These are phyloP conservation scores for Encephalitozoon hellem DNA, from an alignment of 371 early-diverging fungal species.

Conservation along the genomic window DNA sequence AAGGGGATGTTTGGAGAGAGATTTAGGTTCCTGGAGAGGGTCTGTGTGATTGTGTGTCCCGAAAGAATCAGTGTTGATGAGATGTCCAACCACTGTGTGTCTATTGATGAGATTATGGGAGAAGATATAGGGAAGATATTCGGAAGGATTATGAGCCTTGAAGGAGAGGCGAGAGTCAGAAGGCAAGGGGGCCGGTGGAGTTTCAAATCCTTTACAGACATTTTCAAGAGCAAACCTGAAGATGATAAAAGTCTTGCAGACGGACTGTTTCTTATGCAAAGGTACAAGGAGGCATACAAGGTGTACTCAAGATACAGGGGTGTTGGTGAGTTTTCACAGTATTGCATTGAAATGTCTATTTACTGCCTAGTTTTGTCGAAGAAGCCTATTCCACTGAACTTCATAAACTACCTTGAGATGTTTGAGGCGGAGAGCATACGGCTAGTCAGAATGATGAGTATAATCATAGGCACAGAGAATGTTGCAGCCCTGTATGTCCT, in stretches of 20 bases:
- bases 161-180: background rate
- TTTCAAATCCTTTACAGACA: background rate
- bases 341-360: conserved; percentile 31
- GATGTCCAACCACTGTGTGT: background rate
- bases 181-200: background rate
- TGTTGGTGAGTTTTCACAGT: conserved; percentile 16
- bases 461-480: background rate
- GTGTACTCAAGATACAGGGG: conserved; percentile 10
- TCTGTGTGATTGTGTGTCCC: background rate
- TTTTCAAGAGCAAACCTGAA: background rate
- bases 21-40: background rate
- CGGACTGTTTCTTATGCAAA: conserved; percentile 5
- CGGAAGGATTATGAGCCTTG: background rate
- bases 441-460: background rate
- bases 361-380: conserved; percentile 19
- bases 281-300: conserved; percentile 32
- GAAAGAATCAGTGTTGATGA: background rate
- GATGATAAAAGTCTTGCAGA: conserved; percentile 21
- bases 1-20: background rate
- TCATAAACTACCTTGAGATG: background rate
- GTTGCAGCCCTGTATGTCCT: background rate
- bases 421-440: background rate
- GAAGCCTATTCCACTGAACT: background rate
- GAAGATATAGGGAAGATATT: background rate
- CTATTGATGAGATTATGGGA: background rate